A percentile compares a stretch with the other conserved stretches of the same genome.
These are phyloP conservation scores for Alternaria triticina DNA, from an alignment of 2,329 filamentous ascomycete genomes.

Conservation along the genomic window DNA sequence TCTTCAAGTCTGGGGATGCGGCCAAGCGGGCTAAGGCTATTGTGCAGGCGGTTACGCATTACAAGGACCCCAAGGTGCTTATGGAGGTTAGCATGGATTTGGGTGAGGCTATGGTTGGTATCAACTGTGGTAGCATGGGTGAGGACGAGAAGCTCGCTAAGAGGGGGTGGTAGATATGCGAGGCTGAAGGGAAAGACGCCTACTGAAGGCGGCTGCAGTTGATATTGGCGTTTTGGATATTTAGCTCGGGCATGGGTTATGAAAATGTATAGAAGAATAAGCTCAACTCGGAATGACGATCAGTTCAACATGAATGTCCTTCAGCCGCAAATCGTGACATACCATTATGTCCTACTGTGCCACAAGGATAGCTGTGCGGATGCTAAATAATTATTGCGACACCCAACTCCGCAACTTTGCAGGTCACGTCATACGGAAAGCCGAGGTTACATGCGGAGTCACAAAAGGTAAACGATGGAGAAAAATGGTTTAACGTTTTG, in stretches of 20 bases:
- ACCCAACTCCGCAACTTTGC: neutral
- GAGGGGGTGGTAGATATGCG: conserved; percentile 72
- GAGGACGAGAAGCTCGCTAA: conserved; percentile 82
- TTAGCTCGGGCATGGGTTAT: neutral
- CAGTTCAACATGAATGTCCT: conserved; percentile 2
- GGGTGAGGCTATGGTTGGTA: conserved; percentile 98
- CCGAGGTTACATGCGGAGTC: conserved; percentile 3
- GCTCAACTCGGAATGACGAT: neutral
- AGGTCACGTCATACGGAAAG: conserved; percentile 7
- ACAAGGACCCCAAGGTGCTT: conserved; percentile 80
- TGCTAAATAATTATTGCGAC: neutral
- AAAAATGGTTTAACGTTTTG: conserved; percentile 1
- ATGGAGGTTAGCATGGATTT: conserved; percentile 87
- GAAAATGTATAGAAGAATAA: neutral
- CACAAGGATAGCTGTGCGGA: too few relatives aligned
- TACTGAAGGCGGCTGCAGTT: neutral
- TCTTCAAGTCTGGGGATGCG: conserved; percentile 96
- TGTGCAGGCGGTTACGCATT: conserved; percentile 92
- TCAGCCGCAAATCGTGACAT: neutral
- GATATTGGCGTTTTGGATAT: neutral
- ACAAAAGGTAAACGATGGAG: neutral
- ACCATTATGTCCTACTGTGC: too few relatives aligned
- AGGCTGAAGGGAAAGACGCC: neutral
- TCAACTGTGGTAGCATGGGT: conserved; percentile 81
- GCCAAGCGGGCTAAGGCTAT: conserved; percentile 91